Evolutionary conservation across 371 early-diverging fungal species (phyloP), one percentile per base, ranked within the genome.

Genomic region (Zychaea mexicana): DNA sequence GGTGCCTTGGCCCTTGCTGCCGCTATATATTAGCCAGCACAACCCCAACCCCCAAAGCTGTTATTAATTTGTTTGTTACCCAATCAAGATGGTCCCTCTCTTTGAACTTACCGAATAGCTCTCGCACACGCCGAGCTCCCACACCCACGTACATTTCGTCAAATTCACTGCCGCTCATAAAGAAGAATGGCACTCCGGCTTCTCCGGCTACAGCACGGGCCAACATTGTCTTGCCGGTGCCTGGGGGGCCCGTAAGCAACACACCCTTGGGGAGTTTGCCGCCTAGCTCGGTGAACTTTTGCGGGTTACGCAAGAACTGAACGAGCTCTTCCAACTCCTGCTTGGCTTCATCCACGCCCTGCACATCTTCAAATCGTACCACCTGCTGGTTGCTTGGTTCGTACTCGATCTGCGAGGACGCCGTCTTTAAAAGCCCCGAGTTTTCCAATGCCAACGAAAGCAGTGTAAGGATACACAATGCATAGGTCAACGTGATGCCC

Each of bases 121-220:
- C 86, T 4, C 91, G 84, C 9, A 91, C 84, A 62, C 90, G 81
- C 64, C 88, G 77, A 21, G 97, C 96, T 9, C 98, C 98, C 10
- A 99, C 99, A 61, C 99, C 99, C 12, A 99, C 98, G 72, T 94
- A 97, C 79, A 97, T 87, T 71, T 98, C 97, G 70, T 96, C 97
- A 81, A 97, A 97, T 78, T 98, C 97, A 57, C 89, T 88, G 10
- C 97, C 98, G 52, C 90, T 89, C 93, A 95, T 94, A 68, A 93
- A 94, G 70, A 96, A 96, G 77, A 98, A 98, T 2, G 96, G 95
- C 1, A 97, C 96, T 21, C 88, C 92, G 6, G 97, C 93, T 79
- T 97, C 95, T 31, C 93, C 93, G 3, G 94, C 94, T 2, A 94
- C 91, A 9, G 94, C 94, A 39, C 91, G 72, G 8, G 94, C 94